Evolutionary conservation across 345 rosid genomes (phyloP).

Genomic region (Laguncularia racemosa): DNA sequence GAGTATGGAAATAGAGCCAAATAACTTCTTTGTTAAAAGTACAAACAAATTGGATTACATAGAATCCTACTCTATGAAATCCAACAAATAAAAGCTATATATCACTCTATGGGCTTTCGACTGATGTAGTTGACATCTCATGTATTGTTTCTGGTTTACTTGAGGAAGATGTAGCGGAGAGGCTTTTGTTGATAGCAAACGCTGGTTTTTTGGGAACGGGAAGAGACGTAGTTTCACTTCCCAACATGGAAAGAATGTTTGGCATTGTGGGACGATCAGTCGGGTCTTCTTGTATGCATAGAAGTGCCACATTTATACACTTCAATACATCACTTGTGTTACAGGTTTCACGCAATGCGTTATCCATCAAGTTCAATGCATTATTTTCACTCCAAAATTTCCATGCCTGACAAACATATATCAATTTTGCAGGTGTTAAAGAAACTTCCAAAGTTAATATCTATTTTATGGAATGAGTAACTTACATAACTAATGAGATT

Average conservation of each 20-base stretch:
- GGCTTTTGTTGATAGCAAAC: conserved; percentile 7
- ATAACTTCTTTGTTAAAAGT: no score
- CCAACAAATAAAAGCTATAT: no score
- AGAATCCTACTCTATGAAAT: no score
- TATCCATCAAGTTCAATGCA: conserved; percentile 1
- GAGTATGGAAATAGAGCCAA: no score
- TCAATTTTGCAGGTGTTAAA: neutral
- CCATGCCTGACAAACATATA: neutral
- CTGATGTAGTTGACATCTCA: no score
- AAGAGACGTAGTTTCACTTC: conserved; percentile 12
- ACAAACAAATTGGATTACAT: no score
- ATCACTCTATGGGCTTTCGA: no score
- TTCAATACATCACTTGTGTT: conserved; percentile 9
- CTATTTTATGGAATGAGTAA: neutral
- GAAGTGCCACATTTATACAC: conserved; percentile 18
- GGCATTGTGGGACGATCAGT: conserved; percentile 25
- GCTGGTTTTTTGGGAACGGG: conserved; percentile 26
- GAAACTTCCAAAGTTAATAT: neutral
- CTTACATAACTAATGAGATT: neutral
- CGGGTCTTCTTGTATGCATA: conserved; percentile 32
- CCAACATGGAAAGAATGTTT: conserved; percentile 12
- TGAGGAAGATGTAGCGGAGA: neutral
- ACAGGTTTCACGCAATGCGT: neutral
- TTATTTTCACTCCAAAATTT: neutral
- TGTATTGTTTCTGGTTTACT: no score